A percentile compares a stretch with the other conserved stretches of the same genome.
phyloP scores from a whole-genome alignment of 1,284 basidiomycete genomes.

The Malassezia caprae region DNA sequence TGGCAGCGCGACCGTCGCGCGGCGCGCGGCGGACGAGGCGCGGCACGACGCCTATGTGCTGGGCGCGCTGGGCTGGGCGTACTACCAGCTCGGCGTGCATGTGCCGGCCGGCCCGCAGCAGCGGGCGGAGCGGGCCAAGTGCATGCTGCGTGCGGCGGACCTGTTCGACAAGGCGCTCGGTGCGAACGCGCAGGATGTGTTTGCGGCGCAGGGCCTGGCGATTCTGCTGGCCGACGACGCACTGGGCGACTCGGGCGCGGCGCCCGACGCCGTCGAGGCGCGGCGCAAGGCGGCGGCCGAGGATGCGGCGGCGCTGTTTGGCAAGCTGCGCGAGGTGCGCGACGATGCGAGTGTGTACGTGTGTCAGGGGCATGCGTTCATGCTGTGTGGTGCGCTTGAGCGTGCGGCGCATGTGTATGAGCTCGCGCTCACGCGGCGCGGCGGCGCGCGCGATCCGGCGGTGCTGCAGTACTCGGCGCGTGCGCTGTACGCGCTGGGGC shows the following conservation, averaged over 20 bases:
- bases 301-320: constrained; percentile 37
- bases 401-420: constrained; percentile 43
- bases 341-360: constrained; percentile 44
- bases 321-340: constrained; percentile 42
- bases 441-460: constrained; percentile 21
- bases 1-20: constrained; percentile 29
- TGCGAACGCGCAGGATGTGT: constrained; percentile 32
- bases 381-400: constrained; percentile 42
- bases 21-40: constrained; percentile 27
- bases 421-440: constrained; percentile 31
- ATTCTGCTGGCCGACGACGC: constrained; percentile 43
- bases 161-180: constrained; percentile 43
- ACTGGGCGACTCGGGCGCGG: constrained; percentile 25
- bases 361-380: constrained; percentile 46
- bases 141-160: constrained; percentile 41
- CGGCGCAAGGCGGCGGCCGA: constrained; percentile 33
- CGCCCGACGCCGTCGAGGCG: constrained; percentile 22
- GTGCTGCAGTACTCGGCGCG: constrained; percentile 40
- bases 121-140: constrained; percentile 33
- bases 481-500: constrained; percentile 39
- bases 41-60: constrained; percentile 39
- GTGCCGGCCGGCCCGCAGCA: constrained; percentile 25
- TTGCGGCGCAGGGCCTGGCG: constrained; percentile 45
- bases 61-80: constrained; percentile 41
- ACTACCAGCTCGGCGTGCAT: constrained; percentile 42